Percentiles rank a stretch among this genome's conserved stretches.
Conservation (phyloP, 148 eudicot genomes). For the Cornus suecica region DNA sequence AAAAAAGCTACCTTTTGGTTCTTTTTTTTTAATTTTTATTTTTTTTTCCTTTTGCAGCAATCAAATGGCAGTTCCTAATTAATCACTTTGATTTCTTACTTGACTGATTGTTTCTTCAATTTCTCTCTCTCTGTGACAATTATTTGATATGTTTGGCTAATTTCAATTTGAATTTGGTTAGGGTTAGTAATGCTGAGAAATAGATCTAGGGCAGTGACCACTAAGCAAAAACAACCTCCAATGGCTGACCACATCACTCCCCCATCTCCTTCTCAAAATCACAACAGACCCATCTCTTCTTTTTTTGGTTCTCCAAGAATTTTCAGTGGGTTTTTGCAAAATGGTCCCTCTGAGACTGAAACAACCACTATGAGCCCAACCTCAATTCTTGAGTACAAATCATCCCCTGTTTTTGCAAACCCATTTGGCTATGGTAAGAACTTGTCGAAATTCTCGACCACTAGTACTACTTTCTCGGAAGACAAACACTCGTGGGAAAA, state of each 20-base stretch:
- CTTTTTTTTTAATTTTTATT: background rate
- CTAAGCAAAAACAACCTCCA: slow-evolving; percentile 52
- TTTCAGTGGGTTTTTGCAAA: slow-evolving; percentile 40
- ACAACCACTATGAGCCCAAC: slow-evolving; percentile 48
- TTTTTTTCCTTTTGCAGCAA: background rate
- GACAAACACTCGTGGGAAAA: slow-evolving; percentile 40
- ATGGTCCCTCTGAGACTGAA: slow-evolving; percentile 26
- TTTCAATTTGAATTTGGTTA: background rate
- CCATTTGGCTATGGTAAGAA: slow-evolving; percentile 32
- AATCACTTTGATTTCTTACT: background rate
- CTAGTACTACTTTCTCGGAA: slow-evolving; percentile 7
- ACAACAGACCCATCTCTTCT: slow-evolving; percentile 49
- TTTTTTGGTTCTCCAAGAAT: slow-evolving; percentile 55
- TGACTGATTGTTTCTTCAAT: background rate
- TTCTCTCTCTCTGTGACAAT: slow-evolving; percentile 12
- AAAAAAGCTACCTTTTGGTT: background rate
- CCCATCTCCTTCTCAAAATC: slow-evolving; percentile 39
- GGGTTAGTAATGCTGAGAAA: slow-evolving; percentile 53
- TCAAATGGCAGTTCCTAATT: slow-evolving; percentile 2
- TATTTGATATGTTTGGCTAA: background rate
- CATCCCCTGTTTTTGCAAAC: slow-evolving; percentile 32
- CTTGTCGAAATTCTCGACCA: slow-evolving; percentile 19
- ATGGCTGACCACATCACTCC: slow-evolving; percentile 43
- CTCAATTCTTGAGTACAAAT: slow-evolving; percentile 57
- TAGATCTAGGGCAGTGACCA: slow-evolving; percentile 60